Evolutionary conservation across 108 stramenopile genomes (phyloP).

Genomic region (Schizochytrium sp.): DNA sequence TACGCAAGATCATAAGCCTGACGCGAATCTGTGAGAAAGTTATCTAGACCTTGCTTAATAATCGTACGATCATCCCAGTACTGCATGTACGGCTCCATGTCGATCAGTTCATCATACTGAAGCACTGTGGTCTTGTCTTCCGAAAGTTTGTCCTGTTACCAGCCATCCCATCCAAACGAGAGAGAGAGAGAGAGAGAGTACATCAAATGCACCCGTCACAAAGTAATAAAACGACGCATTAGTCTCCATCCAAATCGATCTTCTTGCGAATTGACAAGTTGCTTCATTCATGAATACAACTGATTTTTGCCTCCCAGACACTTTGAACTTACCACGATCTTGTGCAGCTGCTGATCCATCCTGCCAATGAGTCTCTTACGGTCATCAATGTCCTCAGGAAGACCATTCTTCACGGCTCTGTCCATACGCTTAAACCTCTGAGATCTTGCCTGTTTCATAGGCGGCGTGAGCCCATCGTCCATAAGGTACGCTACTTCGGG

Average conservation of each 20-base stretch:
- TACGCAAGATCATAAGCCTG: slow-evolving; percentile 33
- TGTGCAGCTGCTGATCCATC: slow-evolving; percentile 45
- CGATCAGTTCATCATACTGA: slow-evolving; percentile 29
- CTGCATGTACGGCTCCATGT: slow-evolving; percentile 53
- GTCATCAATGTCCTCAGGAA: not conserved
- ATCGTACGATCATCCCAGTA: slow-evolving; percentile 36
- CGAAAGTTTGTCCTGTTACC: slow-evolving; percentile 28
- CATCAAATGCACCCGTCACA: no score
- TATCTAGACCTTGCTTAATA: slow-evolving; percentile 19
- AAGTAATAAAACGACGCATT: not conserved
- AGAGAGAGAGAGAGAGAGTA: no score
- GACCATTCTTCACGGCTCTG: slow-evolving; percentile 19
- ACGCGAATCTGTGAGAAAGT: slow-evolving; percentile 50
- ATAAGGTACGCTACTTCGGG: slow-evolving; percentile 4
- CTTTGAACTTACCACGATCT: slow-evolving; percentile 55
- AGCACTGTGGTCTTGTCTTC: slow-evolving; percentile 5
- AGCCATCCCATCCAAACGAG: not conserved
- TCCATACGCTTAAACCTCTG: slow-evolving; percentile 50
- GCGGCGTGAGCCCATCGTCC: slow-evolving; percentile 51
- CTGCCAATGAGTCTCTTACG: not conserved
- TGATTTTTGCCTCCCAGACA: not conserved
- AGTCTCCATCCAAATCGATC: not conserved
- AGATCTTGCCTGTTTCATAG: slow-evolving; percentile 37
- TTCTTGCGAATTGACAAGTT: not conserved
- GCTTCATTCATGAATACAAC: not conserved